phyloP scores from a whole-genome alignment of 2,329 filamentous ascomycete species.

The Diaporthe nobilis region DNA sequence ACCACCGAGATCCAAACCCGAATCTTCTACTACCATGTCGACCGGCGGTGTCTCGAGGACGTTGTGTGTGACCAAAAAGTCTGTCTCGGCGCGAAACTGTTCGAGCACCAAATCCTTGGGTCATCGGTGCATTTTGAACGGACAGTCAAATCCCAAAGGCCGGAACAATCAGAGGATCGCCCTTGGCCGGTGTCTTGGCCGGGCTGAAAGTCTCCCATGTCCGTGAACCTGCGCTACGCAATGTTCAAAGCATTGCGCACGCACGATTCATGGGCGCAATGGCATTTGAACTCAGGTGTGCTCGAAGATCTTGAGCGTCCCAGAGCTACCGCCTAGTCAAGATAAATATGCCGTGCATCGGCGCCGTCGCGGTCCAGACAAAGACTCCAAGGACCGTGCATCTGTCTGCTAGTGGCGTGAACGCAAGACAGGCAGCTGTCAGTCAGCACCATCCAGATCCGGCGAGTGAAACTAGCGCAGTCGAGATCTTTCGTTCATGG shows the following conservation, averaged over 20 bases:
- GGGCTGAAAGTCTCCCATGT: conserved; percentile 2
- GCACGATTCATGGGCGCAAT: not conserved
- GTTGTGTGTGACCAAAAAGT: not conserved
- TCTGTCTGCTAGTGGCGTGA: not conserved
- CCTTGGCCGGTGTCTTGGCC: not conserved
- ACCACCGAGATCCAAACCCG: not conserved
- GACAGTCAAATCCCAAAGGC: too few relatives aligned
- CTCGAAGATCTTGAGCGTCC: too few relatives aligned
- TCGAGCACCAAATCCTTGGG: not conserved
- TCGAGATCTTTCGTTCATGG: not conserved
- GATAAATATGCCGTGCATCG: not conserved
- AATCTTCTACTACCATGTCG: not conserved
- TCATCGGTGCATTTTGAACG: not conserved
- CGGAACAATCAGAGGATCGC: not conserved
- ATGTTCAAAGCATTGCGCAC: not conserved
- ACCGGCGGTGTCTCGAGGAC: not conserved
- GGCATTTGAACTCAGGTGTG: not conserved
- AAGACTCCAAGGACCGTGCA: conserved; percentile 21
- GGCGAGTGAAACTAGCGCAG: not conserved
- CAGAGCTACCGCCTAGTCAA: not conserved
- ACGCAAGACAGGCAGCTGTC: not conserved
- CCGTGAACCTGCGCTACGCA: conserved; percentile 3
- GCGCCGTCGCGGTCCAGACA: conserved; percentile 22
- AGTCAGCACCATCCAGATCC: conserved; percentile 3
- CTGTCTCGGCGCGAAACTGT: not conserved